Evolutionary conservation across 306 rosid genomes (phyloP).

Genomic region (Aeschynomene evenia): DNA sequence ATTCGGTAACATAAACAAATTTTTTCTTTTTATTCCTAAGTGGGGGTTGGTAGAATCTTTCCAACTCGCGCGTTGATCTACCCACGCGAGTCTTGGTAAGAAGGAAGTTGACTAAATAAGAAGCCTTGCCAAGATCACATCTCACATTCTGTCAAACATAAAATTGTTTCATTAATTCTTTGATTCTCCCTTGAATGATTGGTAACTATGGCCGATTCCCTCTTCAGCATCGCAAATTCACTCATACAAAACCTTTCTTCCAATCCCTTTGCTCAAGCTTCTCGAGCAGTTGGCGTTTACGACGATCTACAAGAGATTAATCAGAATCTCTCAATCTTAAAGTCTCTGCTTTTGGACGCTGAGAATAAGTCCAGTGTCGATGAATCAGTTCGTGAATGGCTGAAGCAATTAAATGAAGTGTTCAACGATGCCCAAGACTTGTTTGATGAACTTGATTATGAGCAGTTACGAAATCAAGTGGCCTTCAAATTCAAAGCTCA

Average conservation of each 20-base stretch:
- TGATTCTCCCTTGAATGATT: too few relatives aligned
- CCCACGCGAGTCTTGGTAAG: too few relatives aligned
- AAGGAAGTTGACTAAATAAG: too few relatives aligned
- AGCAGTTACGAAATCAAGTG: not conserved
- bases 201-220: not conserved
- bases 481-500: not conserved
- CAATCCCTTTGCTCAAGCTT: not conserved
- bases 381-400: not conserved
- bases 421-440: not conserved
- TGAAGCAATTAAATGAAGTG: not conserved
- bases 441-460: constrained; percentile 2
- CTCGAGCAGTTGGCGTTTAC: not conserved
- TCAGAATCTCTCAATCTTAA: not conserved
- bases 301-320: not conserved
- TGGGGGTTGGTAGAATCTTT: too few relatives aligned
- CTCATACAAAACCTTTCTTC: not conserved
- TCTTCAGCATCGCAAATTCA: not conserved
- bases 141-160: too few relatives aligned
- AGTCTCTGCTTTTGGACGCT: not conserved
- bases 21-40: too few relatives aligned
- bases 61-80: too few relatives aligned
- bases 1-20: too few relatives aligned
- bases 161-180: too few relatives aligned
- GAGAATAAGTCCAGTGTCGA: not conserved
- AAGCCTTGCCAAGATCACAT: too few relatives aligned